Percentiles rank a stretch among this genome's conserved stretches.
Conservation (phyloP, 495 filamentous ascomycete genomes). For the Cairneyella variabilis region DNA sequence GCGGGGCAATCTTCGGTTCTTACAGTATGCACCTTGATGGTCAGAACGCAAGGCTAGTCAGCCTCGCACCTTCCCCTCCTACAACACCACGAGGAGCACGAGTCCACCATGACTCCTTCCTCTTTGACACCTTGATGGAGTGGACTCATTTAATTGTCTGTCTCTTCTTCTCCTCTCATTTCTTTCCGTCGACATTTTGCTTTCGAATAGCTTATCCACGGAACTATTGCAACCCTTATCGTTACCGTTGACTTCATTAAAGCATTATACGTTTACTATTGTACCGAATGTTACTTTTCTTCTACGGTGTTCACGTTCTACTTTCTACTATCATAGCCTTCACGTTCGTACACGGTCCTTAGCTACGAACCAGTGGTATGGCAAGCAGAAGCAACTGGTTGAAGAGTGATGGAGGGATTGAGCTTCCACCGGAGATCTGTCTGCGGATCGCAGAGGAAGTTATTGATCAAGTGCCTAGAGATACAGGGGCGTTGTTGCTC, state of each 20-base stretch:
- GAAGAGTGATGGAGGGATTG: constrained; percentile 6
- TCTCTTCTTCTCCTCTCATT: not conserved
- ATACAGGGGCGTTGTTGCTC: not conserved
- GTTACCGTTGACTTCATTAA: no score
- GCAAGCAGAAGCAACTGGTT: not conserved
- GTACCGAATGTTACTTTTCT: not conserved
- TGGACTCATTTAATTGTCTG: not conserved
- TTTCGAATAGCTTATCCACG: not conserved
- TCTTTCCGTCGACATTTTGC: not conserved
- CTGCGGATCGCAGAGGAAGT: constrained; percentile 14
- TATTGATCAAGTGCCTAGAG: constrained; percentile 6
- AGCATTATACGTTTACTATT: not conserved
- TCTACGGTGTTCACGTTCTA: not conserved
- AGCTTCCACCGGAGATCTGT: constrained; percentile 14
- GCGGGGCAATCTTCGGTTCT: no score
- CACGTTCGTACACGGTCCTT: not conserved
- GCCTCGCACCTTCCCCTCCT: not conserved
- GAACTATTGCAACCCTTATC: no score
- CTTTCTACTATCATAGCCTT: not conserved
- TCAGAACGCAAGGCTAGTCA: not conserved
- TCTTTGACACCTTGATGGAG: not conserved
- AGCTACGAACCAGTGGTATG: not conserved
- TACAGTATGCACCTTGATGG: constrained; percentile 8
- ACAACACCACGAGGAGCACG: not conserved
- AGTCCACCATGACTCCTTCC: not conserved